Evolutionary conservation across 441 rosid genomes (phyloP).

Genomic region (Populus hybrid): DNA sequence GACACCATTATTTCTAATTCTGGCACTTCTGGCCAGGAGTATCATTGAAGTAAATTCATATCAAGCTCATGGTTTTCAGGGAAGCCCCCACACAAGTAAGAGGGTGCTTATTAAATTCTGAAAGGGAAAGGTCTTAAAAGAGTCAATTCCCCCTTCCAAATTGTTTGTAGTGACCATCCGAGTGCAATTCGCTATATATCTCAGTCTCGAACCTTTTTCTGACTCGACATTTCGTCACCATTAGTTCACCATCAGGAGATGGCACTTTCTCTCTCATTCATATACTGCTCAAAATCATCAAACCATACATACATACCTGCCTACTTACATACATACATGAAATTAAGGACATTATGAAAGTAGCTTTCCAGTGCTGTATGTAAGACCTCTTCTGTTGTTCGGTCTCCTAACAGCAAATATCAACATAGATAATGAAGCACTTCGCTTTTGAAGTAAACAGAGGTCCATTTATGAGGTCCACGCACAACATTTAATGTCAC

Average conservation of each 20-base stretch:
- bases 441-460: background rate
- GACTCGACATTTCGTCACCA: conserved; percentile 11
- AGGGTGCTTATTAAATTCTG: conserved; percentile 21
- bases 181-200: conserved; percentile 11
- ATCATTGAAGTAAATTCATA: background rate
- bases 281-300: too few species aligned
- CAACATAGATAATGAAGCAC: background rate
- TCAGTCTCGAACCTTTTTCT: background rate
- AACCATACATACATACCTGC: too few species aligned
- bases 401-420: too few species aligned
- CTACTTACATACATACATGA: too few species aligned
- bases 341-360: too few species aligned
- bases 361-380: too few species aligned
- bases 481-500: background rate
- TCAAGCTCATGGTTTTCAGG: conserved; percentile 5
- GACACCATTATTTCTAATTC: background rate
- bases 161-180: conserved; percentile 36
- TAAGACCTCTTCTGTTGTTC: too few species aligned
- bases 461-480: conserved; percentile 5
- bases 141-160: conserved; percentile 15
- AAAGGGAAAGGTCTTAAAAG: conserved; percentile 14
- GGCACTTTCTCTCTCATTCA: background rate
- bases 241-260: background rate
- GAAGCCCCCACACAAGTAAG: background rate
- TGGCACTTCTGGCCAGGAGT: background rate